phyloP scores from a whole-genome alignment of 2,329 filamentous ascomycete genomes.

The Sphaerostilbella broomeana region DNA sequence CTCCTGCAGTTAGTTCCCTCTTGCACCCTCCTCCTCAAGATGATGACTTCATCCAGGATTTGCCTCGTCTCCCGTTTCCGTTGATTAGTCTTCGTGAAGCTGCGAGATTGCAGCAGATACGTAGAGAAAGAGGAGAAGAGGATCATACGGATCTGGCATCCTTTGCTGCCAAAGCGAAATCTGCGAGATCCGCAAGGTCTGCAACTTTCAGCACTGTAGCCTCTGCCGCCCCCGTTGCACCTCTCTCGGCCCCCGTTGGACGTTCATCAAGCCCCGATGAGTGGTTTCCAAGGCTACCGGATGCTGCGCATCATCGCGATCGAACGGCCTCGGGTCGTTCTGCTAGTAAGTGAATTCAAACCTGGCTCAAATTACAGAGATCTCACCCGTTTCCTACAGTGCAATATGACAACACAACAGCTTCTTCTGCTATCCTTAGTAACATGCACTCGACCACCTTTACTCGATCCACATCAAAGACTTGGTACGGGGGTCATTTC shows the following conservation, averaged over 20 bases:
- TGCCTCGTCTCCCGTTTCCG: conserved; percentile 28
- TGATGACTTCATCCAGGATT: conserved; percentile 11
- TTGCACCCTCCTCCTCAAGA: not conserved
- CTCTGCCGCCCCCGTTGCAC: conserved; percentile 20
- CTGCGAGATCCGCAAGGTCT: too few relatives aligned
- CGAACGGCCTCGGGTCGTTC: too few relatives aligned
- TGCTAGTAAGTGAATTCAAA: too few relatives aligned
- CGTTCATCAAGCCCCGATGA: not conserved
- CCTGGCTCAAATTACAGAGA: too few relatives aligned
- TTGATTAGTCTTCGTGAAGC: conserved; percentile 34
- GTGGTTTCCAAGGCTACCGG: too few relatives aligned
- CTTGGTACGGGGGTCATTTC: conserved; percentile 1
- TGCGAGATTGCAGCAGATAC: conserved; percentile 27
- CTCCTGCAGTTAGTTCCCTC: too few relatives aligned
- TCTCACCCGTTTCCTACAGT: too few relatives aligned
- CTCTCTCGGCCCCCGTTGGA: not conserved
- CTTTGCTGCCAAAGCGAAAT: conserved; percentile 24
- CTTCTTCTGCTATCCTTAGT: conserved; percentile 12
- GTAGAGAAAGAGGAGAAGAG: conserved; percentile 30
- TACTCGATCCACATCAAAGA: not conserved
- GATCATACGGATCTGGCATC: conserved; percentile 29
- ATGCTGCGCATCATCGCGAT: too few relatives aligned
- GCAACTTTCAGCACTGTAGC: conserved; percentile 27
- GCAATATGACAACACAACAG: too few relatives aligned
- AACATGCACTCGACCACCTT: not conserved